Conservation (phyloP, 768 basidiomycete species). For the Hericium coralloides region DNA sequence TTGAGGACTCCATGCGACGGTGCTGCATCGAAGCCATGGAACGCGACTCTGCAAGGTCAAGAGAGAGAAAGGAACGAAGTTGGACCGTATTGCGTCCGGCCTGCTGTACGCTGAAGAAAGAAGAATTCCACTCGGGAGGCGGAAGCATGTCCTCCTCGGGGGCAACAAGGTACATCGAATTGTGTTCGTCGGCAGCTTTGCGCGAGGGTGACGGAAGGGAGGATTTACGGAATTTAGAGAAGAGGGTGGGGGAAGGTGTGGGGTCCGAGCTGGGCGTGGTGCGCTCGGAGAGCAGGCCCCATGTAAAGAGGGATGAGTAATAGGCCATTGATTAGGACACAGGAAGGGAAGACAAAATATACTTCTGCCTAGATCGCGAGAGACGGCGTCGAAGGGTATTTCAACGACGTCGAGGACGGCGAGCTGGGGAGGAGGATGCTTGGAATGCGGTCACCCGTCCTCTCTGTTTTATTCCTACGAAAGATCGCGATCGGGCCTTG, state of each 20-base stretch:
- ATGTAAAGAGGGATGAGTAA: slow-evolving; percentile 13
- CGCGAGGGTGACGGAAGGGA: slow-evolving; percentile 6
- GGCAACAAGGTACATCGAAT: background rate
- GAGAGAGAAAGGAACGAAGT: slow-evolving; percentile 53
- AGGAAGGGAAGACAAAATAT: background rate
- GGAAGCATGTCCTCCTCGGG: background rate
- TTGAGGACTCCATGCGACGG: background rate
- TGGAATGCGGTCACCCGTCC: background rate
- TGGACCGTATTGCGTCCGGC: background rate
- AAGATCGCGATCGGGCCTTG: background rate
- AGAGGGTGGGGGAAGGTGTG: slow-evolving; percentile 1
- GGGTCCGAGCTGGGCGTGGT: slow-evolving; percentile 3
- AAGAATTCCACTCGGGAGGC: slow-evolving; percentile 5
- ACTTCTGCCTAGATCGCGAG: background rate
- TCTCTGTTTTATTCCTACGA: background rate
- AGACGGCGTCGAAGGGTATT: background rate
- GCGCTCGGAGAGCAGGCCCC: slow-evolving; percentile 12
- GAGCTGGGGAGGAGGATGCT: background rate
- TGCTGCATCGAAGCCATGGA: slow-evolving; percentile 24
- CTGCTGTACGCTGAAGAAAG: slow-evolving; percentile 1
- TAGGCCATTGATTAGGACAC: slow-evolving; percentile 4
- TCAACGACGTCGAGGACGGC: background rate
- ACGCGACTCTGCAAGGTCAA: slow-evolving; percentile 54
- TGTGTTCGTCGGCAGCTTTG: background rate
- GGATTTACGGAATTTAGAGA: slow-evolving; percentile 12